Evolutionary conservation across 164 flowering plant species (phyloP), one percentile per base, ranked within the genome.

Genomic region (Cinnamomum chago): DNA sequence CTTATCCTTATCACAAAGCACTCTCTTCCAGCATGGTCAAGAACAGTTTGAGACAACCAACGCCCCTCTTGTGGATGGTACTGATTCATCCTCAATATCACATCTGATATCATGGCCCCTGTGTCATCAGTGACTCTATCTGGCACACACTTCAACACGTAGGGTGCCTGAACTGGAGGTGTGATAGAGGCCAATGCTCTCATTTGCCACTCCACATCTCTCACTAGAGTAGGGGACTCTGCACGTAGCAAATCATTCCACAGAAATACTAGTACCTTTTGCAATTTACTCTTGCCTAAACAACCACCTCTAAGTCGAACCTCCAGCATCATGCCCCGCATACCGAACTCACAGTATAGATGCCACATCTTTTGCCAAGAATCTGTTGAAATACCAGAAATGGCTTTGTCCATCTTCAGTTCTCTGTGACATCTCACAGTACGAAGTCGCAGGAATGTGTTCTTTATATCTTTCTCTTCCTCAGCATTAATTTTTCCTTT

Each of bases 31-130:
- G 89, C 86, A 84, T 93, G 99, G 75, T 95, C 97, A 23, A 95
- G 87, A 72, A 95, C 98, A 3, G 98, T 93, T 5, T 98, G 87
- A 67, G 97, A 87, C 79, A 95, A 72, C 99, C 99, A 95, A 51
- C 99, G 82, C 13, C 99, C 99, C 79, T 91, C 96, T 81, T 95
- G 99, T 6, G 98, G 98, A 62, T 87, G 82, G 64, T 90, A 92
- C 47, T 78, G 81, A 58, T 92, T 93, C 90, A 91, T 84, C 72
- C 78, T 87, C 64, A 93, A 85, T 75, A 95, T 87, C 50, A 85
- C 90, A 81, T 95, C 99, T 1, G 97, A 95, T 58, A 95, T 82
- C 99, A 95, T 93, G 23, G 94, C 94, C 3, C 99, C 98, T 2
- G 92, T 83, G 82, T 95, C 95, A 79, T 95, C 99, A 0, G 98